These are phyloP conservation scores for Anisodus acutangulus DNA, from an alignment of 257 asterid genomes.

Conservation along the genomic window DNA sequence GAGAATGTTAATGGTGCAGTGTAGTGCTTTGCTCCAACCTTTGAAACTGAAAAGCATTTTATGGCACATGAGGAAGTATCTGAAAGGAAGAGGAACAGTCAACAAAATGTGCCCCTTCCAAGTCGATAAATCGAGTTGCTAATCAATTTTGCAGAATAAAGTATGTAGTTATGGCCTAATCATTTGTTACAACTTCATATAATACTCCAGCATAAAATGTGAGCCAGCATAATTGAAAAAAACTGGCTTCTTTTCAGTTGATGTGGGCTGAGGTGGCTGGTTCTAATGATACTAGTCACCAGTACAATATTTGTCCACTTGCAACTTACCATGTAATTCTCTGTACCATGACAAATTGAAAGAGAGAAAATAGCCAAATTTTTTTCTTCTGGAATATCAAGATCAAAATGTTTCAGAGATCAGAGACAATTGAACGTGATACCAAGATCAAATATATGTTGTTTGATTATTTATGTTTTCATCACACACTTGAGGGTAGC, in stretches of 20 bases:
- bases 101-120: background rate
- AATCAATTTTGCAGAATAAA: constrained; percentile 34
- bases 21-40: constrained; percentile 26
- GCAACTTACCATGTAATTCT: background rate
- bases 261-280: background rate
- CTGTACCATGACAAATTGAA: constrained; percentile 5
- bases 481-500: background rate
- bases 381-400: background rate
- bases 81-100: constrained; percentile 8
- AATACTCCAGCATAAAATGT: background rate
- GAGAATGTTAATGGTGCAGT: constrained; percentile 44
- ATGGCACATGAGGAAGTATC: constrained; percentile 17
- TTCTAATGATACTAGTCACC: background rate
- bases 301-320: background rate
- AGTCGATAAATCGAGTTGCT: background rate
- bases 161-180: background rate
- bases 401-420: background rate
- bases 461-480: background rate
- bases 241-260: constrained; percentile 16
- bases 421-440: background rate
- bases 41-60: background rate
- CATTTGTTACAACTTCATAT: constrained; percentile 19
- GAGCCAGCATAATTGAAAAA: background rate
- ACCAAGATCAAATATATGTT: background rate
- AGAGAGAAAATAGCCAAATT: background rate